phyloP scores from a whole-genome alignment of 2,329 filamentous ascomycete species.

The Venturia aucupariae region DNA sequence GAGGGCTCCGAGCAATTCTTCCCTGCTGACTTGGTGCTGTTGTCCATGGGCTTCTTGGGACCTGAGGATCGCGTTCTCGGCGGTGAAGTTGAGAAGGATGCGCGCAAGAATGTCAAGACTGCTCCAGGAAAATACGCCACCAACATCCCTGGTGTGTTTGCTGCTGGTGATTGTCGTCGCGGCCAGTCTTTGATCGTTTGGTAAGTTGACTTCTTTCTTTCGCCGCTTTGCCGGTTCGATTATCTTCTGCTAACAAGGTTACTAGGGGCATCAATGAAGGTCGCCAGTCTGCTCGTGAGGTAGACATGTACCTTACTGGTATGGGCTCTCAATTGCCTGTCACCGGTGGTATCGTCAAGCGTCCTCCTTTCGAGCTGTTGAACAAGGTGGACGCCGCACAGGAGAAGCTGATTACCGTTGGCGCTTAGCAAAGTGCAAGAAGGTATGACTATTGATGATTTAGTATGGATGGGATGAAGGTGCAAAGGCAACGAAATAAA shows the following conservation, averaged over 20 bases:
- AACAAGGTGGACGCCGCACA: slow-evolving; percentile 30
- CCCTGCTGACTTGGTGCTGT: slow-evolving; percentile 84
- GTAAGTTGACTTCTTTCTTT: slow-evolving; percentile 42
- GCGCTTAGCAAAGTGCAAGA: slow-evolving; percentile 21
- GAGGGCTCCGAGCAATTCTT: slow-evolving; percentile 93
- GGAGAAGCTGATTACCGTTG: slow-evolving; percentile 29
- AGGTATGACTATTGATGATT: neutral
- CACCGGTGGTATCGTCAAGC: slow-evolving; percentile 87
- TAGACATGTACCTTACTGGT: slow-evolving; percentile 77
- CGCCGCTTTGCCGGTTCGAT: neutral
- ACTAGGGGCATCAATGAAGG: slow-evolving; percentile 91
- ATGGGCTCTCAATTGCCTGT: slow-evolving; percentile 69
- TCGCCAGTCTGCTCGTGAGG: slow-evolving; percentile 82
- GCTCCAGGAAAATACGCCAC: slow-evolving; percentile 78
- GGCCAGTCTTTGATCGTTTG: slow-evolving; percentile 95
- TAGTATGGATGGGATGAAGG: neutral
- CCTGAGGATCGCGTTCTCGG: slow-evolving; percentile 83
- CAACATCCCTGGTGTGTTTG: slow-evolving; percentile 81
- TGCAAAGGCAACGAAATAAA: neutral
- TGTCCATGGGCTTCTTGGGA: slow-evolving; percentile 96
- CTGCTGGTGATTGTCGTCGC: slow-evolving; percentile 88
- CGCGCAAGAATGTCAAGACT: slow-evolving; percentile 94
- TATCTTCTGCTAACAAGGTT: slow-evolving; percentile 14
- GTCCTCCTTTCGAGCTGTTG: slow-evolving; percentile 63
- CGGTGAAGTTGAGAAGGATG: slow-evolving; percentile 82